A percentile compares a stretch with the other conserved stretches of the same genome.
These are phyloP conservation scores for Fagus sylvatica DNA, from an alignment of 306 rosid species.

Conservation along the genomic window DNA sequence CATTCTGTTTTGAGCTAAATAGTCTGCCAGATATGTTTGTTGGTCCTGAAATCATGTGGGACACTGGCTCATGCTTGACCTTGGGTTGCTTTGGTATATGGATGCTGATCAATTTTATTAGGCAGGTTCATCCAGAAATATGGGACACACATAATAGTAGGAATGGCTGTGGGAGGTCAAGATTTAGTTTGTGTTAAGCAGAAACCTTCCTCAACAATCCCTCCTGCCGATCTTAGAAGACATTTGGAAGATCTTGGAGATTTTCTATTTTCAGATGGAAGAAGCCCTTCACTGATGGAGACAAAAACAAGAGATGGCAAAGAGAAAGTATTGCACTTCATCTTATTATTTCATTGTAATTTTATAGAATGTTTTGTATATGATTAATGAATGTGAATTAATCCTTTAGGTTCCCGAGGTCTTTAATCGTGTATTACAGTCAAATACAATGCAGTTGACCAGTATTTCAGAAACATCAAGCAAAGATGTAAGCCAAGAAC, in stretches of 20 bases:
- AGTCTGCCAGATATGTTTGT: neutral
- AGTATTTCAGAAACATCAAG: conserved; percentile 86
- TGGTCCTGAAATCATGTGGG: conserved; percentile 14
- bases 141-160: conserved; percentile 89
- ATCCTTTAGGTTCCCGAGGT: conserved; percentile 81
- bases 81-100: conserved; percentile 25
- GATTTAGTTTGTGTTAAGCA: conserved; percentile 84
- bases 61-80: conserved; percentile 20
- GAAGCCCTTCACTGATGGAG: conserved; percentile 77
- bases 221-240: conserved; percentile 77
- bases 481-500: conserved; percentile 79
- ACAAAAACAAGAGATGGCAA: conserved; percentile 63
- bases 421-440: conserved; percentile 77
- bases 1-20: neutral
- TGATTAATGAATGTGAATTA: conserved; percentile 15
- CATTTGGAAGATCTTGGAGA: conserved; percentile 95
- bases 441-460: conserved; percentile 76
- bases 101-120: conserved; percentile 58
- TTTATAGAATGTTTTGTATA: neutral
- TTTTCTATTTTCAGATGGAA: conserved; percentile 73
- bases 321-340: conserved; percentile 55
- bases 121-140: conserved; percentile 90
- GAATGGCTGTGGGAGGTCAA: conserved; percentile 97
- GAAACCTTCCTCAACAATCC: conserved; percentile 74
- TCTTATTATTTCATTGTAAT: neutral